A percentile compares a stretch with the other conserved stretches of the same genome.
Evolutionary conservation across 208 protist species (phyloP).

Genomic region (Naegleria fowleri): DNA sequence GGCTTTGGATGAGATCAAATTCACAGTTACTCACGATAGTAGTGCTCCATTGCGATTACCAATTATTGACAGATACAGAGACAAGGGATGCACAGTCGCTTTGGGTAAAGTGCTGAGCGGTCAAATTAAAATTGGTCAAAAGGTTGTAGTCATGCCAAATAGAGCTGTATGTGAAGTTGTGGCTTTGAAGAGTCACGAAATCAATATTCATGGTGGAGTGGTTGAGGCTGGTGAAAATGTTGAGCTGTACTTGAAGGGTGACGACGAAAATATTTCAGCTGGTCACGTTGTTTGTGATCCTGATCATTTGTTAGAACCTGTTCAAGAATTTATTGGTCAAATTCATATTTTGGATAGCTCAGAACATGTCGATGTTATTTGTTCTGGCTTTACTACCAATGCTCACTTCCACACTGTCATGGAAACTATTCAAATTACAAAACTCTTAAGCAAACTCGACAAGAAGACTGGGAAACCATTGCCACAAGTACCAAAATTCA

Average conservation of each 20-base stretch:
- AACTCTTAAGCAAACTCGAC: neutral
- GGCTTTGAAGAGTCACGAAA: neutral
- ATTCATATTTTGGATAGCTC: neutral
- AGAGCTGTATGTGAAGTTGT: conserved; percentile 2
- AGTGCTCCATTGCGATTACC: conserved; percentile 81
- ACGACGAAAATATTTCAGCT: neutral
- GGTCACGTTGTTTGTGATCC: neutral
- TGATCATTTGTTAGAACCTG: neutral
- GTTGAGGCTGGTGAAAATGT: conserved; percentile 19
- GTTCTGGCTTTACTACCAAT: neutral
- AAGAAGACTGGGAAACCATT: conserved; percentile 10
- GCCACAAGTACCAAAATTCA: neutral
- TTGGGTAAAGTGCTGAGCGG: conserved; percentile 91
- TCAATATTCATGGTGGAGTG: neutral
- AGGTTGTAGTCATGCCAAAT: conserved; percentile 57
- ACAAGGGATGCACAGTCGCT: conserved; percentile 80
- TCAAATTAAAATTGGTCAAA: conserved; percentile 72
- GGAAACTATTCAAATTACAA: neutral
- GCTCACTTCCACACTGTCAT: neutral
- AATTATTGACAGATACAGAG: conserved; percentile 87
- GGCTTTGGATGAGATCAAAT: conserved; percentile 71
- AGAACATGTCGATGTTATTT: neutral
- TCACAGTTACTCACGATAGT: conserved; percentile 62
- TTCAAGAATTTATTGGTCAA: conserved; percentile 27
- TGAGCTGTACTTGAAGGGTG: neutral